Base-by-base conservation (phyloP, 2,329 filamentous ascomycete species). In the Penicillium sp. region DNA sequence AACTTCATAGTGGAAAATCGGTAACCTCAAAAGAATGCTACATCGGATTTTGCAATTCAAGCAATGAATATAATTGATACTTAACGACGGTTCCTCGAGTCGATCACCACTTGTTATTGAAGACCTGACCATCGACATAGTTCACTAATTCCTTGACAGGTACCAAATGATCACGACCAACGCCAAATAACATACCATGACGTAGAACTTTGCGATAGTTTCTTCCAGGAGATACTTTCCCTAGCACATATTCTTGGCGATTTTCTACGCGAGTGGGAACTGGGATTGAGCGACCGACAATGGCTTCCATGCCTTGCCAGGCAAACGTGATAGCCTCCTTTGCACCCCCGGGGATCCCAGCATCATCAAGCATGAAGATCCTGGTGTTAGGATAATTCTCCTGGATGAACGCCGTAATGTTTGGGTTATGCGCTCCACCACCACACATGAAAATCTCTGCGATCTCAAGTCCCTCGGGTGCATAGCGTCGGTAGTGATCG, bases 401-500 rank as follows among this genome's bases (percentile, higher is more conserved):
- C 65, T 82, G 79, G 57, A 87, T 79, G 63, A 78, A 83, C 6
- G 76, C 65, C 3, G 75, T 75, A 59, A 86, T 86, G 59, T 84
- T 85, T 1, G 81, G 79, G 61, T 86, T 85, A 55, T 79, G 76
- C 0, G 83, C 82, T 16, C 82, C 82, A 5, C 81, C 82, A 10
- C 84, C 83, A 65, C 83, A 85, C 78, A 87, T 82, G 72, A 82
- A 86, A 33, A 87, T 76, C 69, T 87, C 83, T 4, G 74, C 77
- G 50, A 84, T 75, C 46, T 75, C 69, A 19, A 77, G 66, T 59
- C 72, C 72, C 26, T 69, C 69, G 5, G 80, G 77, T 43, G 79
- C 77, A 54, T 83, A 83, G 28, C 60, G 61, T n/a, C 48, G 60
- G 29, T 64, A 64, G 34, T 64, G 61, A 23, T 64, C 61, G 31